Percentiles rank a stretch among this genome's conserved stretches.
These are phyloP conservation scores for Diplodia corticola DNA, from an alignment of 2,329 filamentous ascomycete species.

Conservation along the genomic window DNA sequence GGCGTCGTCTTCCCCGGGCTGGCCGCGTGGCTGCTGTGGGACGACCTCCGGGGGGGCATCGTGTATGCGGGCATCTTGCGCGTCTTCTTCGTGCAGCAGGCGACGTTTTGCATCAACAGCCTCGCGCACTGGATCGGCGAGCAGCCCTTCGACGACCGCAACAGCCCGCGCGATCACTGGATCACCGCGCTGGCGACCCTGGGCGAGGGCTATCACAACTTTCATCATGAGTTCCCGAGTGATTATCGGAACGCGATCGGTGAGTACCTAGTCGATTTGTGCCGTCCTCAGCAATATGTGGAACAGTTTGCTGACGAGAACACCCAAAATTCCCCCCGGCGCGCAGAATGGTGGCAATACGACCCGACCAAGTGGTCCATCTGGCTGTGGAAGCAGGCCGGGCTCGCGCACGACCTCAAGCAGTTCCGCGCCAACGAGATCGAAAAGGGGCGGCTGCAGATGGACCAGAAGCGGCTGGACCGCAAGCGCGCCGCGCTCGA, in stretches of 20 bases:
- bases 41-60: conserved; percentile 78
- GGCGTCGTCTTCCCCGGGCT: conserved; percentile 73
- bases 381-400: conserved; percentile 79
- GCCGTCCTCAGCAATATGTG: not conserved
- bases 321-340: no score
- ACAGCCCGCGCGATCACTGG: conserved; percentile 85
- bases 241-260: conserved; percentile 87
- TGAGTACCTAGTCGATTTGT: not conserved
- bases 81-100: conserved; percentile 88
- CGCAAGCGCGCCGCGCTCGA: conserved; percentile 79
- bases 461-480: conserved; percentile 89
- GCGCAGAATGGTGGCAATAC: conserved; percentile 75
- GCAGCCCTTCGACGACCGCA: conserved; percentile 89
- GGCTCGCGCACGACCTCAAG: conserved; percentile 84
- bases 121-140: conserved; percentile 89
- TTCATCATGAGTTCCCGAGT: conserved; percentile 92
- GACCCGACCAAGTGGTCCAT: conserved; percentile 87
- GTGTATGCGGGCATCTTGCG: conserved; percentile 83
- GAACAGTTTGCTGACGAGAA: no score
- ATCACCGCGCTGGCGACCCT: conserved; percentile 83
- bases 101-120: conserved; percentile 91
- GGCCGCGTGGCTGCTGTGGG: conserved; percentile 76
- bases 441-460: conserved; percentile 86
- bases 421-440: conserved; percentile 90
- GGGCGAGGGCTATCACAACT: conserved; percentile 91